Percentiles rank a stretch among this genome's conserved stretches.
Evolutionary conservation across 2,329 filamentous ascomycete genomes (phyloP).

Genomic region (Beauveria sp.): DNA sequence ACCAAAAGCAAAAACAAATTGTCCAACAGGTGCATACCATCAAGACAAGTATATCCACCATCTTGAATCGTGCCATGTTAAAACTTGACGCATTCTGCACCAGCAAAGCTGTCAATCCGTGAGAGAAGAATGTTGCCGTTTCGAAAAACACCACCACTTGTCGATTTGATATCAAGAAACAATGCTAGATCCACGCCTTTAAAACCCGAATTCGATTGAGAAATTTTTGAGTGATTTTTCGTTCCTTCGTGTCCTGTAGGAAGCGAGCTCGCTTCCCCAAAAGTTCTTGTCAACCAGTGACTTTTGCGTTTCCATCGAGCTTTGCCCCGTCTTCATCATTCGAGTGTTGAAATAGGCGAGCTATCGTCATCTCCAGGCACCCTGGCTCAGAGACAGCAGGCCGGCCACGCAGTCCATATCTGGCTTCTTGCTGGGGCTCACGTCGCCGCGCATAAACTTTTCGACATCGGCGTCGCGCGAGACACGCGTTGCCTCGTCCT

Average conservation of each 20-base stretch:
- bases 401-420: constrained; percentile 87
- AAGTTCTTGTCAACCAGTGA: constrained; percentile 2
- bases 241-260: background rate
- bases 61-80: background rate
- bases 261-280: background rate
- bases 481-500: constrained; percentile 33
- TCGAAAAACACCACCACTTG: background rate
- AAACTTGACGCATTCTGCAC: background rate
- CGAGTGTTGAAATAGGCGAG: background rate
- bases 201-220: background rate
- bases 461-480: constrained; percentile 53
- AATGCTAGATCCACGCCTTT: background rate
- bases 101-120: background rate
- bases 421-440: constrained; percentile 63
- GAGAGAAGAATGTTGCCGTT: background rate
- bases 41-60: background rate
- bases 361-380: constrained; percentile 67
- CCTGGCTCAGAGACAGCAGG: constrained; percentile 81
- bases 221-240: background rate
- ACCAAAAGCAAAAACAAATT: background rate
- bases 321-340: background rate
- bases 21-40: background rate
- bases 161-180: background rate
- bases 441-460: constrained; percentile 61
- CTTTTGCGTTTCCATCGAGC: background rate